phyloP scores from a whole-genome alignment of 2,329 filamentous ascomycete genomes.

The Ilyonectria sp. region DNA sequence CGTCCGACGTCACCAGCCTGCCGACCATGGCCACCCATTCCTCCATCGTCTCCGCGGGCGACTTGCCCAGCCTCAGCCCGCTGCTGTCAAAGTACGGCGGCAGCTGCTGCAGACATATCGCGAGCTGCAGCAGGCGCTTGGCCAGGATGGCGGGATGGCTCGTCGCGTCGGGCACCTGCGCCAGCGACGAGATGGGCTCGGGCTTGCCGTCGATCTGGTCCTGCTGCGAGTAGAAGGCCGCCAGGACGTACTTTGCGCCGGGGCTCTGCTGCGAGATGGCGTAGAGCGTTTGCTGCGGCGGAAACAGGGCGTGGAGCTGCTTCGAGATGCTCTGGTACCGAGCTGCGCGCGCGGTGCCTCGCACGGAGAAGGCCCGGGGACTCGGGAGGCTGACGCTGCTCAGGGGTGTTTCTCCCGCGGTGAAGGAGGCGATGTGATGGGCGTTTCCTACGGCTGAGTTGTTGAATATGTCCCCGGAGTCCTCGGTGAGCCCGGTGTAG shows the following conservation, averaged over 20 bases:
- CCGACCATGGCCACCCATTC: slow-evolving; percentile 52
- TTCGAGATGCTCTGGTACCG: slow-evolving; percentile 36
- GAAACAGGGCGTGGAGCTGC: slow-evolving; percentile 43
- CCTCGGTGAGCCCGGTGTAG: slow-evolving; percentile 43
- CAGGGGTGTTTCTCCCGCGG: slow-evolving; percentile 13
- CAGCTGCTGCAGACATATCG: slow-evolving; percentile 63
- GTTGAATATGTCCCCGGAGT: slow-evolving; percentile 41
- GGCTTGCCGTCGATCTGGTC: slow-evolving; percentile 53
- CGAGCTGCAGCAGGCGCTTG: slow-evolving; percentile 62
- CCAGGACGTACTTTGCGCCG: slow-evolving; percentile 46
- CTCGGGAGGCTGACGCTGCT: slow-evolving; percentile 14
- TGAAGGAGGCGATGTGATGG: slow-evolving; percentile 34
- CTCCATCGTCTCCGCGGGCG: slow-evolving; percentile 39
- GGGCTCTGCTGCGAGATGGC: slow-evolving; percentile 44
- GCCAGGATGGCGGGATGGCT: slow-evolving; percentile 66
- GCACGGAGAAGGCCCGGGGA: not conserved
- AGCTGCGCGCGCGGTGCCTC: slow-evolving; percentile 14
- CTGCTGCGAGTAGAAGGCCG: slow-evolving; percentile 46
- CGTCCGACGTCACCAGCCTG: slow-evolving; percentile 63
- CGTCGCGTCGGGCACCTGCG: slow-evolving; percentile 54
- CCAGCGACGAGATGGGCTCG: slow-evolving; percentile 47
- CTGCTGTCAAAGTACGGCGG: slow-evolving; percentile 51
- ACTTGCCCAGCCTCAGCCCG: slow-evolving; percentile 43
- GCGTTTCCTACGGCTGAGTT: slow-evolving; percentile 42
- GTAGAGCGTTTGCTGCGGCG: slow-evolving; percentile 40